These are phyloP conservation scores for Naganishia onofrii DNA, from an alignment of 768 basidiomycete species.

Conservation along the genomic window DNA sequence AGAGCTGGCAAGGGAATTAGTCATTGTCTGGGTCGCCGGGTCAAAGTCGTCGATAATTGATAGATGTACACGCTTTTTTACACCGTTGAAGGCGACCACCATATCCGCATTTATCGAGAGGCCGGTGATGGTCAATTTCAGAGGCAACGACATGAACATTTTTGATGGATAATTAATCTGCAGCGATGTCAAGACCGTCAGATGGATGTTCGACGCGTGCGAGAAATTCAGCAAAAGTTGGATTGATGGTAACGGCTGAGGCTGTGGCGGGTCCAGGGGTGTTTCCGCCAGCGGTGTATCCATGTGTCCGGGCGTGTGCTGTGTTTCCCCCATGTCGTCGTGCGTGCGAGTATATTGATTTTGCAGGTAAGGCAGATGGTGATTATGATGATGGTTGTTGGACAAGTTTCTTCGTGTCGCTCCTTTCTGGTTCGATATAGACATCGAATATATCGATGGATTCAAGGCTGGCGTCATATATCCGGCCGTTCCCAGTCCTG, in stretches of 20 bases:
- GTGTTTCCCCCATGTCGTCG: conserved; percentile 25
- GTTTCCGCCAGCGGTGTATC: conserved; percentile 30
- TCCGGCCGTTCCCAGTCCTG: conserved; percentile 4
- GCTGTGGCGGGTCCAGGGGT: conserved; percentile 46
- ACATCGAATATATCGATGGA: conserved; percentile 26
- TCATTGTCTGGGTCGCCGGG: conserved; percentile 69
- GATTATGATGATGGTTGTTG: conserved; percentile 9
- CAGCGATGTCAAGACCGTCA: conserved; percentile 86
- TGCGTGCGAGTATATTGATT: conserved; percentile 13
- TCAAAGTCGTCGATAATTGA: conserved; percentile 85
- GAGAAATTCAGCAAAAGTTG: conserved; percentile 82
- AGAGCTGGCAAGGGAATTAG: conserved; percentile 22
- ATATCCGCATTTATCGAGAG: conserved; percentile 82
- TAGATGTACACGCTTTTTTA: conserved; percentile 73
- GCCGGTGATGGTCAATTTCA: conserved; percentile 86
- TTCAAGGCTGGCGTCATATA: conserved; percentile 20
- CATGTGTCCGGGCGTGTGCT: conserved; percentile 32
- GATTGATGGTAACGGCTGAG: conserved; percentile 60
- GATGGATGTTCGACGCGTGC: conserved; percentile 82
- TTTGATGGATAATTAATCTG: conserved; percentile 96
- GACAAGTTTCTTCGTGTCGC: background rate
- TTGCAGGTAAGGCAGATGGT: conserved; percentile 19
- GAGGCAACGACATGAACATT: conserved; percentile 93
- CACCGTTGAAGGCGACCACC: conserved; percentile 86
- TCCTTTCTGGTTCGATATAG: conserved; percentile 16